A percentile compares a stretch with the other conserved stretches of the same genome.
These are phyloP conservation scores for Phytophthora podocarpi DNA, from an alignment of 352 stramenopile genomes.

Conservation along the genomic window DNA sequence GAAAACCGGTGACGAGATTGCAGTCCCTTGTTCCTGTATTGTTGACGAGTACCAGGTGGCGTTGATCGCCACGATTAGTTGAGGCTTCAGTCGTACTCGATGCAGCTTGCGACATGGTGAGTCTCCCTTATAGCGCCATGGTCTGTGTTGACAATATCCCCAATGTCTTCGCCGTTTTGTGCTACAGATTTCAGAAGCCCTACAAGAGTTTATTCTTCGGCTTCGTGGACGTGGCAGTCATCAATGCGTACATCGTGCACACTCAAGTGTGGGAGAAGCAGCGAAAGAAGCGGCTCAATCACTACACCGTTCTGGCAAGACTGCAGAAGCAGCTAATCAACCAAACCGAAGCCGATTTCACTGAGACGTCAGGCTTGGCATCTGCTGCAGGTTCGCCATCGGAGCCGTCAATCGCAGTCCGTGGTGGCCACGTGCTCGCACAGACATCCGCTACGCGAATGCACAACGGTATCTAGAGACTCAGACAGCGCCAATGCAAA, in stretches of 20 bases:
- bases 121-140: no score
- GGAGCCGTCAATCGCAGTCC: background rate
- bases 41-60: no score
- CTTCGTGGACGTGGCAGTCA: conserved; percentile 25
- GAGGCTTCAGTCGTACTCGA: conserved; percentile 20
- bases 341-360: background rate
- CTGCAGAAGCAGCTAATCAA: conserved; percentile 4
- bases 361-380: no score
- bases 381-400: no score
- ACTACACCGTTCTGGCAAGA: conserved; percentile 3
- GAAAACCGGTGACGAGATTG: no score
- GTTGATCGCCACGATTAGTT: no score
- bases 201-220: conserved; percentile 25
- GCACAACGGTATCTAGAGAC: background rate
- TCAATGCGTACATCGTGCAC: conserved; percentile 26
- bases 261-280: background rate
- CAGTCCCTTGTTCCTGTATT: no score
- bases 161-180: no score
- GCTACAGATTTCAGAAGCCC: conserved; percentile 15
- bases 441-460: background rate
- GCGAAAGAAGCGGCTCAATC: background rate
- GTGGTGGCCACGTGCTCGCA: background rate
- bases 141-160: no score
- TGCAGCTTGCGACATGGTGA: conserved; percentile 15
- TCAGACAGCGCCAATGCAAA: conserved; percentile 7